Evolutionary conservation across 2,329 filamentous ascomycete species (phyloP), one percentile per base, ranked within the genome.

Genomic region (Xylaria arbuscula): DNA sequence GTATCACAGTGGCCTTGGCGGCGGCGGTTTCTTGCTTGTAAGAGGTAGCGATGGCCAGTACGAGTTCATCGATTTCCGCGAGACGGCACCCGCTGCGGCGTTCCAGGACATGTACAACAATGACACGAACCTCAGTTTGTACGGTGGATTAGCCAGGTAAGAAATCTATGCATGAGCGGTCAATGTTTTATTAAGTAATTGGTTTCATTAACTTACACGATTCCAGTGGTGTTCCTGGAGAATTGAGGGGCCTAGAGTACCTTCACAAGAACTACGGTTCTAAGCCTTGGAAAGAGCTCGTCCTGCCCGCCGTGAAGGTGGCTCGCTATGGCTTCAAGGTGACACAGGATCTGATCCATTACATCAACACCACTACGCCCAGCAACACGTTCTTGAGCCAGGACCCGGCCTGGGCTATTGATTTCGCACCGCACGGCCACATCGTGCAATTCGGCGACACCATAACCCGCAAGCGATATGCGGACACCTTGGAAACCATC

Each of bases 1-100:
- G 89, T 92, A 93, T 73, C 92, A 94, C 78, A 88, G 87, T 48
- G 94, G 95, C 17, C 91, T 98, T 67, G 94, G 93, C 22, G 95
- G 95, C 7, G 95, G 95, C 48, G 95, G 95, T 1, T 98, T 98
- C 81, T 92, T 94, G 86, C 84, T 97, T 5, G 88, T 97, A 5
- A 89, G 93, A 56, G 85, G 88, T 40, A 82, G 88, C 17, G 84
- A 93, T 67, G 93, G 93, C n/a, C 83, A 84, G 17, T 95, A 93
- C 76, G 93, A 97, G 74, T 92, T 89, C 72, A 89, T 97, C 72
- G 93, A 97, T 78, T 97, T 96, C 78, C 86, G 94, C 17, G 94
- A 97, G 79, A 93, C 88, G 0, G 94, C 94, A 0, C 93, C 94
- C 0, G 92, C 90, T 0, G 92, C 92, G 1, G 90, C 93, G 0